phyloP scores from a whole-genome alignment of 352 stramenopile species.

The Phytophthora colocasiae region DNA sequence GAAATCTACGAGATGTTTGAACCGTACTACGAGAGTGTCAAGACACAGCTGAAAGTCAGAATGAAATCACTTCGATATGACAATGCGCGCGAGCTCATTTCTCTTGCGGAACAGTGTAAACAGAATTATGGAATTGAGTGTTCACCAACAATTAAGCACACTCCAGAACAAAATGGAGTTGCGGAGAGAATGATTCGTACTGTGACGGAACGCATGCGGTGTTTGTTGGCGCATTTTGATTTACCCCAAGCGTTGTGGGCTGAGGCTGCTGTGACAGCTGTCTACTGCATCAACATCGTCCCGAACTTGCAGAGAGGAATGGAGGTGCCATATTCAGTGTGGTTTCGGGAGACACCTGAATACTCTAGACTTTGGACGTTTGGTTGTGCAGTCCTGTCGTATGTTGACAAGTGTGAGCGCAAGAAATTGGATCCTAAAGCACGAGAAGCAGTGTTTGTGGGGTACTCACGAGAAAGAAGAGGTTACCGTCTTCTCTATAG shows the following conservation, averaged over 20 bases:
- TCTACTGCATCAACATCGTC: too few species aligned
- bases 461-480: too few species aligned
- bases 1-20: slow-evolving; percentile 23
- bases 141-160: slow-evolving; percentile 19
- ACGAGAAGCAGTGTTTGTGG: too few species aligned
- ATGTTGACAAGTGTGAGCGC: too few species aligned
- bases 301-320: too few species aligned
- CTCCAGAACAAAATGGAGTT: slow-evolving; percentile 26
- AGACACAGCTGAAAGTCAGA: slow-evolving; percentile 17
- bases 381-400: too few species aligned
- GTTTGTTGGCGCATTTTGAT: slow-evolving; percentile 23
- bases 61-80: slow-evolving; percentile 27
- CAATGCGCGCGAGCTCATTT: slow-evolving; percentile 13
- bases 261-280: too few species aligned
- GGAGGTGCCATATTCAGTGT: too few species aligned
- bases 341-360: too few species aligned
- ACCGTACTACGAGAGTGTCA: slow-evolving; percentile 14
- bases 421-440: too few species aligned
- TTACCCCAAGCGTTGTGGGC: slow-evolving; percentile 25
- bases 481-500: neutral
- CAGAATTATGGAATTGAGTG: slow-evolving; percentile 21
- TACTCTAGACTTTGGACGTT: too few species aligned
- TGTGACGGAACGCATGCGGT: slow-evolving; percentile 26
- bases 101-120: slow-evolving; percentile 4
- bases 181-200: slow-evolving; percentile 30